phyloP scores from a whole-genome alignment of 2,329 filamentous ascomycete genomes.

The Microcera coccophila region DNA sequence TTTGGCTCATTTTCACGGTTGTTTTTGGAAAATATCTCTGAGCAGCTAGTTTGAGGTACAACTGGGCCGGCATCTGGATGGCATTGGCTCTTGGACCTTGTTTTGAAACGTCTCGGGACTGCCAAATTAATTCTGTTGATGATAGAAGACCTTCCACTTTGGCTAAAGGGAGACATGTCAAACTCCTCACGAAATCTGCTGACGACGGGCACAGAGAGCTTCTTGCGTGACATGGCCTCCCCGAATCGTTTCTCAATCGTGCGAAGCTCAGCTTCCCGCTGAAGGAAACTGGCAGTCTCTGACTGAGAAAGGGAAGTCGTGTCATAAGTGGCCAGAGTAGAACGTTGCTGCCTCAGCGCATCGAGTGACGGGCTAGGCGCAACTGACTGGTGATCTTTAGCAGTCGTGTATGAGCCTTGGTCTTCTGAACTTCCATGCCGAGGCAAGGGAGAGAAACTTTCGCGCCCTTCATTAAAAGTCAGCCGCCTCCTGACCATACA shows the following conservation, averaged over 20 bases:
- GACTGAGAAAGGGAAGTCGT: constrained; percentile 24
- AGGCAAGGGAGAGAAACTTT: constrained; percentile 13
- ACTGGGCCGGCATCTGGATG: too few relatives aligned
- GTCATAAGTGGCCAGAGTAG: background rate
- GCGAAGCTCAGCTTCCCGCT: constrained; percentile 37
- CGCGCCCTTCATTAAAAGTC: constrained; percentile 18
- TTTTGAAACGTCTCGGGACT: constrained; percentile 30
- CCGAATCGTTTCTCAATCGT: constrained; percentile 41
- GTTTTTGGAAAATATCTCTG: too few relatives aligned
- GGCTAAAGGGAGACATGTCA: constrained; percentile 5
- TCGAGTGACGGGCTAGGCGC: background rate
- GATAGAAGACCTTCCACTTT: constrained; percentile 26
- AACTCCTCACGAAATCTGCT: constrained; percentile 44
- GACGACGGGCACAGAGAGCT: constrained; percentile 25
- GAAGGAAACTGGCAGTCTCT: constrained; percentile 36
- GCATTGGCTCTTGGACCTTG: constrained; percentile 9
- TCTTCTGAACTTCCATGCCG: constrained; percentile 20
- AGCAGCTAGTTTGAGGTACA: too few relatives aligned
- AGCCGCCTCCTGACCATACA: background rate
- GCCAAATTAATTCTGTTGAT: constrained; percentile 35
- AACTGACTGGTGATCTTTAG: constrained; percentile 14
- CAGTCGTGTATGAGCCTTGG: constrained; percentile 25
- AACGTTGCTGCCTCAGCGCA: background rate
- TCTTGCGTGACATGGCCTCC: constrained; percentile 29
- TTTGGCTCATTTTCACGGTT: too few relatives aligned